Percentiles rank a stretch among this genome's conserved stretches.
These are phyloP conservation scores for Ascochyta koolunga DNA, from an alignment of 2,329 filamentous ascomycete species.

Conservation along the genomic window DNA sequence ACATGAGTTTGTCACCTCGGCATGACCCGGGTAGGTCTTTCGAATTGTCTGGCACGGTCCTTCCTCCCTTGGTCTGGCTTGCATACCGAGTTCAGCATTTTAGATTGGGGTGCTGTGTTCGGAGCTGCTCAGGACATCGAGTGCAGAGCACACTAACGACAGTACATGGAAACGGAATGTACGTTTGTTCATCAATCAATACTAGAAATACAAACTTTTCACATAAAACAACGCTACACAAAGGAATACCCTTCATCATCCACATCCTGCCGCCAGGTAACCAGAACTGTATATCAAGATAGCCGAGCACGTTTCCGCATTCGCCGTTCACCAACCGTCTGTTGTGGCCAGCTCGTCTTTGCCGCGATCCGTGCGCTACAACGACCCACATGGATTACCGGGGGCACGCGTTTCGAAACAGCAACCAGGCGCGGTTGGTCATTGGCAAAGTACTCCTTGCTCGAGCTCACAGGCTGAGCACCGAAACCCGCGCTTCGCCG, in stretches of 20 bases:
- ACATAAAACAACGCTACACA: not conserved
- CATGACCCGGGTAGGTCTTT: not conserved
- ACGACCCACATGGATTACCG: not conserved
- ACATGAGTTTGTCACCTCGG: conserved; percentile 1
- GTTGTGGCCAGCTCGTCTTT: not conserved
- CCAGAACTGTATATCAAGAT: not conserved
- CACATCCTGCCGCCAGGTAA: not conserved
- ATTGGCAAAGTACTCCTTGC: conserved; percentile 18
- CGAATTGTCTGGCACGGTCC: too few relatives aligned
- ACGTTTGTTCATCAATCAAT: not conserved
- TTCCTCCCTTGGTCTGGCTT: not conserved
- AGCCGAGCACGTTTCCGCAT: not conserved
- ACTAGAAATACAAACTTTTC: not conserved
- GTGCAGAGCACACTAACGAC: not conserved
- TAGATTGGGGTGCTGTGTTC: too few relatives aligned
- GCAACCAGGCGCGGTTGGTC: conserved; percentile 22
- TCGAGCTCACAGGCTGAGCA: conserved; percentile 23
- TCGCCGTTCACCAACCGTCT: not conserved
- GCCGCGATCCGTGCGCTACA: not conserved
- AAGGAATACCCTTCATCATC: not conserved
- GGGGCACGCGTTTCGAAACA: not conserved
- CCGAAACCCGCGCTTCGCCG: conserved; percentile 19
- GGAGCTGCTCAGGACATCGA: not conserved
- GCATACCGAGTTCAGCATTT: too few relatives aligned
- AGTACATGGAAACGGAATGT: too few relatives aligned